Base-by-base conservation (phyloP, 108 stramenopile species). In the Poteriospumella lacustris region DNA sequence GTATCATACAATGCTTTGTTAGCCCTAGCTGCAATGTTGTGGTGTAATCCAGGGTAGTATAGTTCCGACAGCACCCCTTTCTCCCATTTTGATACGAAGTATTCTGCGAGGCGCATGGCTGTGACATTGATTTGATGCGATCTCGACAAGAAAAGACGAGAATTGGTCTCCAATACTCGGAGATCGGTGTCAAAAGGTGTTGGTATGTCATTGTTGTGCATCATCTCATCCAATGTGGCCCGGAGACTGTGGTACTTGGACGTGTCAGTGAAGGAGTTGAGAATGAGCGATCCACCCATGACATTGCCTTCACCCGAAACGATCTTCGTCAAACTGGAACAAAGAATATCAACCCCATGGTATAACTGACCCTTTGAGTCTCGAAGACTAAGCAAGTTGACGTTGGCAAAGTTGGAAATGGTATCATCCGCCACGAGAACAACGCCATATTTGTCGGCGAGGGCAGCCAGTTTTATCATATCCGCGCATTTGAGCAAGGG, bases 361-460 rank as follows among this genome's bases (percentile, higher is more conserved):
- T n/a, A n/a, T n/a, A n/a, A n/a, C n/a, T n/a, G n/a, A n/a, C n/a
- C n/a, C n/a, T n/a, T n/a, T n/a, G n/a, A n/a, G n/a, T n/a, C n/a
- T n/a, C n/a, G n/a, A 1, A 78, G 76, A 24, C 85, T 70, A 12
- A 89, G 75, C 67, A 91, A 58, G 59, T 88, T 82, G 43, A 91
- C 77, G 76, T 91, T 91, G 39, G 86, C 76, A 76, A 89, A 91
- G 36, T 87, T 88, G n/a, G 87, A 85, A 79, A 91, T 89, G 2
- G 90, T 91, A 75, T 91, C 90, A 70, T 91, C 90, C 52, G 89
- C 87, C 9, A 88, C 80, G 42, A 91, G 67, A 1, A 59, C 69
- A 72, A 91, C 87, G 59, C 84, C 80, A 58, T 85, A 78, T 69
- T 88, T 58, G 59, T 88, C 81, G 2, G 87, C 88, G 58, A 90